Evolutionary conservation across 768 basidiomycete genomes (phyloP).

Genomic region (Dioszegia aurantiaca): DNA sequence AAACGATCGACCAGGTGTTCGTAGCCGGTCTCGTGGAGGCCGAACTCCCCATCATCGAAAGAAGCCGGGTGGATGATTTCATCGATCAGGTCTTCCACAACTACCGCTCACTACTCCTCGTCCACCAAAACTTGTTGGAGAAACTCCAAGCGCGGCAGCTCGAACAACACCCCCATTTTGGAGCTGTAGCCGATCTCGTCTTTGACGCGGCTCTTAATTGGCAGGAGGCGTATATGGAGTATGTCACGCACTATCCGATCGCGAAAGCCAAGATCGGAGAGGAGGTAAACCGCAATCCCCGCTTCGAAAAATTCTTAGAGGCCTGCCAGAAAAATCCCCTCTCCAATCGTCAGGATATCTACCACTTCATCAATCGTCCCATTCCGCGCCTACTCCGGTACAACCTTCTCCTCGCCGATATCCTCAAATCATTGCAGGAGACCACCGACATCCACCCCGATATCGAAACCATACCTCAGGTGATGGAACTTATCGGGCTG

Average conservation of each 20-base stretch:
- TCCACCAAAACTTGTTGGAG: constrained; percentile 46
- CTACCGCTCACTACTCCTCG: constrained; percentile 62
- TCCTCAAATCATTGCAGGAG: constrained; percentile 70
- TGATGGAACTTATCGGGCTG: constrained; percentile 79
- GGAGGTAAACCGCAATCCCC: constrained; percentile 40
- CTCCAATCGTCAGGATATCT: constrained; percentile 81
- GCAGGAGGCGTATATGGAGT: constrained; percentile 53
- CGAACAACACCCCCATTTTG: constrained; percentile 52
- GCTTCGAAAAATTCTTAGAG: constrained; percentile 47
- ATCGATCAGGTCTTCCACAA: constrained; percentile 88
- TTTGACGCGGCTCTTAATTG: constrained; percentile 52
- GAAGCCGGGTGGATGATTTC: constrained; percentile 66
- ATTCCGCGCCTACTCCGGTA: constrained; percentile 87
- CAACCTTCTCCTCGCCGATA: constrained; percentile 74
- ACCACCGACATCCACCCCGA: constrained; percentile 66
- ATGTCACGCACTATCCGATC: constrained; percentile 52
- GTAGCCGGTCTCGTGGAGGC: constrained; percentile 53
- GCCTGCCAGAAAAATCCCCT: constrained; percentile 64
- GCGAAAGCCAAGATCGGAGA: constrained; percentile 52
- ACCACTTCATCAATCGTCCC: constrained; percentile 86
- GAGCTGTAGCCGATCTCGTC: constrained; percentile 50
- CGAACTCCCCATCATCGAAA: constrained; percentile 63
- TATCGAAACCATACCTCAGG: constrained; percentile 72
- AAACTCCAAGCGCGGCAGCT: constrained; percentile 49
- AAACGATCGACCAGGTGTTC: constrained; percentile 82